Conservation (phyloP, 495 filamentous ascomycete genomes). For the Pseudomonodictys pantanalensis region DNA sequence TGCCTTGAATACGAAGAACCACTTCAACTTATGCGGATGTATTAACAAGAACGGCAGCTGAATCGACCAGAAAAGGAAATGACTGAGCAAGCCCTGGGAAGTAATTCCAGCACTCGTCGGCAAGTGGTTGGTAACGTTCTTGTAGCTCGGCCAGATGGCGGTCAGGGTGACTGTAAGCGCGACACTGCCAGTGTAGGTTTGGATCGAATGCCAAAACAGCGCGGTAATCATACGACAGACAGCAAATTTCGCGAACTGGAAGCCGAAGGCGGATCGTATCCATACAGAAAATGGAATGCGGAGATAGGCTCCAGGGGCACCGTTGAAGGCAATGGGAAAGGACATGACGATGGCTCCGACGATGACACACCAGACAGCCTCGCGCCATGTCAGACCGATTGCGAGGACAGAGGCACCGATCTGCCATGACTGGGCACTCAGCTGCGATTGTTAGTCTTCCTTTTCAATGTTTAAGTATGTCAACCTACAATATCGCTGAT, state of each 20-base stretch:
- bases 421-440: conserved; percentile 50
- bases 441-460: conserved; percentile 27
- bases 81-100: background rate
- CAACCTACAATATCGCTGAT: conserved; percentile 48
- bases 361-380: conserved; percentile 37
- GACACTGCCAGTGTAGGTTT: conserved; percentile 47
- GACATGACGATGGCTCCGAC: conserved; percentile 43
- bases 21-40: conserved; percentile 9
- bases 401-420: conserved; percentile 56
- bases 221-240: conserved; percentile 47
- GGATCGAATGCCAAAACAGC: conserved; percentile 47
- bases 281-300: conserved; percentile 48
- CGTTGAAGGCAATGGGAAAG: conserved; percentile 50
- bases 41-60: conserved; percentile 22
- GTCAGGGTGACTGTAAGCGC: conserved; percentile 23
- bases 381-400: conserved; percentile 51
- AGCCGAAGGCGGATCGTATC: conserved; percentile 43
- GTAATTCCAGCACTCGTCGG: background rate
- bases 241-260: conserved; percentile 41
- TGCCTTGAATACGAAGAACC: conserved; percentile 18
- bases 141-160: conserved; percentile 1
- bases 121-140: background rate
- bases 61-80: conserved; percentile 29
- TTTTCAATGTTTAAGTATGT: conserved; percentile 38
- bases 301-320: conserved; percentile 47